phyloP scores from a whole-genome alignment of 345 rosid species.

The Salix suchowensis region DNA sequence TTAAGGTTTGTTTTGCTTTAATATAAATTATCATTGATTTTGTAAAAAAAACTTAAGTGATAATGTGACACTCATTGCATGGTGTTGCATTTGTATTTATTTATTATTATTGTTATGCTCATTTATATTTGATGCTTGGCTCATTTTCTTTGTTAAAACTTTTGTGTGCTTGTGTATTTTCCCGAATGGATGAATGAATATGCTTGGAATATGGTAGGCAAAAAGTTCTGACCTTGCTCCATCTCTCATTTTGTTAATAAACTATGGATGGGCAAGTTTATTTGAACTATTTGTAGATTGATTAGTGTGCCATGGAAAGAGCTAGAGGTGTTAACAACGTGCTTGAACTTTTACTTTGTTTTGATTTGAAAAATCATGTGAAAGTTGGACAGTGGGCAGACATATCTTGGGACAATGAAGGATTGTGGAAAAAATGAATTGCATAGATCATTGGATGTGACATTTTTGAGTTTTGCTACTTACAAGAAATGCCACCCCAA shows the following conservation, averaged over 20 bases:
- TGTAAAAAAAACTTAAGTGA: neutral
- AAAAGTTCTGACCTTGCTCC: neutral
- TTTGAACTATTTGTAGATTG: neutral
- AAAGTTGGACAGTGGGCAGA: neutral
- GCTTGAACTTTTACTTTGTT: neutral
- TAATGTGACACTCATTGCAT: neutral
- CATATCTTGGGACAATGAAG: neutral
- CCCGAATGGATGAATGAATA: neutral
- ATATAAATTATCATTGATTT: neutral
- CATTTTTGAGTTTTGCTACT: neutral
- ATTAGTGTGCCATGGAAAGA: neutral
- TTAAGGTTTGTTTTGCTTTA: slow-evolving; percentile 56
- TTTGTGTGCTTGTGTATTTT: neutral
- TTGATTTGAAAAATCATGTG: neutral
- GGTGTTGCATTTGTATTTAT: neutral
- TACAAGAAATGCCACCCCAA: neutral
- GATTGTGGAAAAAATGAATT: neutral
- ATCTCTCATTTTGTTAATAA: neutral
- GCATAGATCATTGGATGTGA: neutral
- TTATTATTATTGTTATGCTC: neutral
- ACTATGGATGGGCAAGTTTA: neutral
- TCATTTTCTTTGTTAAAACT: neutral
- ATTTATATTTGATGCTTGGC: neutral
- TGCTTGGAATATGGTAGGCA: neutral
- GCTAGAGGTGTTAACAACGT: neutral